phyloP scores from a whole-genome alignment of 1,284 basidiomycete species.

The Ceratobasidium sp. region DNA sequence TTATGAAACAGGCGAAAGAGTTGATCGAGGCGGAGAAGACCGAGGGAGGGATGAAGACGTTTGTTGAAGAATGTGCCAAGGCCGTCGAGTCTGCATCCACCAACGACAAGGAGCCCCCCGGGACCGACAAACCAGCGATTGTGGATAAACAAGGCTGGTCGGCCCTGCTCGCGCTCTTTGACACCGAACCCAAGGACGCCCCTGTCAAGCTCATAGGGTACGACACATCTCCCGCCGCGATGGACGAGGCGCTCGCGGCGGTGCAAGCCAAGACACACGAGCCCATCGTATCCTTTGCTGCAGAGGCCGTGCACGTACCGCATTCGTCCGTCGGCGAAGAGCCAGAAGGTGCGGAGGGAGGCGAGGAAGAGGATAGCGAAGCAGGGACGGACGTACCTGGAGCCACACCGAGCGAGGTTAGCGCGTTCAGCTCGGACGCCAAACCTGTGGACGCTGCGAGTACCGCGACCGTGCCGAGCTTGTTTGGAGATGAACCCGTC shows the following conservation, averaged over 20 bases:
- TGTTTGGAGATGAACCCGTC: slow-evolving; percentile 85
- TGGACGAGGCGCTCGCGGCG: no score
- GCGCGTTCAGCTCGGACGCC: no score
- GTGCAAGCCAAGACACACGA: slow-evolving; percentile 65
- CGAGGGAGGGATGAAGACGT: no score
- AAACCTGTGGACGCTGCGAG: slow-evolving; percentile 76
- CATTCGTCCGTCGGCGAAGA: slow-evolving; percentile 46
- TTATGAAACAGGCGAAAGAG: no score
- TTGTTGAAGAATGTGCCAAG: slow-evolving; percentile 69
- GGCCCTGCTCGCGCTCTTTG: no score
- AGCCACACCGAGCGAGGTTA: slow-evolving; percentile 78
- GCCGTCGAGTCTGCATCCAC: slow-evolving; percentile 58
- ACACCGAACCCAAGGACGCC: slow-evolving; percentile 89
- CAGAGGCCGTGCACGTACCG: no score
- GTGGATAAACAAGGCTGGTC: slow-evolving; percentile 63
- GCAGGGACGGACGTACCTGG: slow-evolving; percentile 55
- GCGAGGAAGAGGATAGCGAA: slow-evolving; percentile 63
- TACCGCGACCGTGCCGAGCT: slow-evolving; percentile 79
- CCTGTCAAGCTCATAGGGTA: slow-evolving; percentile 90
- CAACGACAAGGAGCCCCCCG: slow-evolving; percentile 60
- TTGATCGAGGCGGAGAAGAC: no score
- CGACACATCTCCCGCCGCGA: slow-evolving; percentile 46
- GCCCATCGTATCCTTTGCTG: slow-evolving; percentile 82
- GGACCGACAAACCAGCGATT: slow-evolving; percentile 12
- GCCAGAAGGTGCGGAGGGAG: slow-evolving; percentile 54